phyloP scores from a whole-genome alignment of 2,329 filamentous ascomycete species.

The Calycina marina region DNA sequence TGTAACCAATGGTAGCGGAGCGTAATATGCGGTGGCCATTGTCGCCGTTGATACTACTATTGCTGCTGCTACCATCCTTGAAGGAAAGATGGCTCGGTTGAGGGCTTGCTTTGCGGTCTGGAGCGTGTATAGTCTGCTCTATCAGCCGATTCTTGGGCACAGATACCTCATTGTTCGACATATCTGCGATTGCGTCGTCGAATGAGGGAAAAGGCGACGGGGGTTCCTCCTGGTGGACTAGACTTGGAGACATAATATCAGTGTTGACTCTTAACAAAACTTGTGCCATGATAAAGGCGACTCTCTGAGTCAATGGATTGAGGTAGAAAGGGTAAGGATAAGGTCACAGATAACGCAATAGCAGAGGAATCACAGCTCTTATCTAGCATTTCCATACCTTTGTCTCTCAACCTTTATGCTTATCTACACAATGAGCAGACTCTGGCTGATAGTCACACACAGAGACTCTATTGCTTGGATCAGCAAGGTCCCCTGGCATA shows the following conservation, averaged over 20 bases:
- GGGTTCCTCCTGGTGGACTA: background rate
- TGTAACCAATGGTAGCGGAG: slow-evolving; percentile 84
- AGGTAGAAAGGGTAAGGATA: no score
- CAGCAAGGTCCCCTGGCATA: no score
- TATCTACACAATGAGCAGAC: background rate
- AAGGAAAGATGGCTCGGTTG: slow-evolving; percentile 71
- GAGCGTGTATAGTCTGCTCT: slow-evolving; percentile 16
- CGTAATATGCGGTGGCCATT: slow-evolving; percentile 58
- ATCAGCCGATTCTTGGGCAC: slow-evolving; percentile 11
- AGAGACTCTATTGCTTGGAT: no score
- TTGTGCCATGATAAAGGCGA: slow-evolving; percentile 3
- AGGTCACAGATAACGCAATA: no score
- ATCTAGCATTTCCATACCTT: no score
- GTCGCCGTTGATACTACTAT: no score
- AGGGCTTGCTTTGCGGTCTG: slow-evolving; percentile 47
- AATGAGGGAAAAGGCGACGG: slow-evolving; percentile 1
- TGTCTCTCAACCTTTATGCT: no score
- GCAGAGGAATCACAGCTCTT: no score
- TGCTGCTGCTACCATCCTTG: slow-evolving; percentile 34
- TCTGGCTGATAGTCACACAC: no score
- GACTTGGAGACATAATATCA: slow-evolving; percentile 3
- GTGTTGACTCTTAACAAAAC: slow-evolving; percentile 4
- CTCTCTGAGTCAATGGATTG: no score
- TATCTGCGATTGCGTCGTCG: slow-evolving; percentile 7
- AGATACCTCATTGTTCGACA: slow-evolving; percentile 10